Conservation (phyloP, 441 rosid species). For the Francoa sonchifolia region DNA sequence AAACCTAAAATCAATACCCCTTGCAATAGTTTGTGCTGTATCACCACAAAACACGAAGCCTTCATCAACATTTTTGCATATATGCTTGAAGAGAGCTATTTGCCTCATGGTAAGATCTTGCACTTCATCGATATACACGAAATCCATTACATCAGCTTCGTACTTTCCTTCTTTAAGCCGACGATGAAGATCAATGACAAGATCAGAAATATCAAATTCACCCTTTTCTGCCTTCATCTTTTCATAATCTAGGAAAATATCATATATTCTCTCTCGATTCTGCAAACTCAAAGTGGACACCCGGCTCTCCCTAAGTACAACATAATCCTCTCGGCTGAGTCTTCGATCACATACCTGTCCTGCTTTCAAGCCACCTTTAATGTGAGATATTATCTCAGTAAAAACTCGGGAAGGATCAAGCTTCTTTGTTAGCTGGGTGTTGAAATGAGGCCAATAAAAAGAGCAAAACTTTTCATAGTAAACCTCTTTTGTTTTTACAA, state of each 20-base stretch:
- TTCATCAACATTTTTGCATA: slow-evolving; percentile 27
- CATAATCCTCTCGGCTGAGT: slow-evolving; percentile 23
- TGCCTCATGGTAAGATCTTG: slow-evolving; percentile 59
- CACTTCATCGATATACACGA: slow-evolving; percentile 50
- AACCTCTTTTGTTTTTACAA: slow-evolving; percentile 33
- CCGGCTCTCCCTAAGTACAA: slow-evolving; percentile 21
- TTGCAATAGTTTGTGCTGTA: slow-evolving; percentile 36
- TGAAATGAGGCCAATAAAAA: slow-evolving; percentile 44
- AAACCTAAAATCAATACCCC: slow-evolving; percentile 25
- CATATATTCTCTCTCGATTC: slow-evolving; percentile 25
- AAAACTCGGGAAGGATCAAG: slow-evolving; percentile 39
- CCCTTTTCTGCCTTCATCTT: slow-evolving; percentile 29
- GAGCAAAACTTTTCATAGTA: slow-evolving; percentile 32
- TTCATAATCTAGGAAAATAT: slow-evolving; percentile 32
- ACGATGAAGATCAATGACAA: slow-evolving; percentile 39
- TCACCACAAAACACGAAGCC: slow-evolving; percentile 50
- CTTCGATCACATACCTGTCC: slow-evolving; percentile 16
- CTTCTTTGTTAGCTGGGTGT: slow-evolving; percentile 19
- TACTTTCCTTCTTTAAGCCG: slow-evolving; percentile 20
- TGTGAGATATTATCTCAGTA: slow-evolving; percentile 42
- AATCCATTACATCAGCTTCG: slow-evolving; percentile 24
- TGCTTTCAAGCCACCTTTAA: slow-evolving; percentile 34
- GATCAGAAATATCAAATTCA: slow-evolving; percentile 44
- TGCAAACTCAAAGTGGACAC: slow-evolving; percentile 19
- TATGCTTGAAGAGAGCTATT: slow-evolving; percentile 34